These are phyloP conservation scores for Candida ficus DNA, from an alignment of 805 yeast species.

Conservation along the genomic window DNA sequence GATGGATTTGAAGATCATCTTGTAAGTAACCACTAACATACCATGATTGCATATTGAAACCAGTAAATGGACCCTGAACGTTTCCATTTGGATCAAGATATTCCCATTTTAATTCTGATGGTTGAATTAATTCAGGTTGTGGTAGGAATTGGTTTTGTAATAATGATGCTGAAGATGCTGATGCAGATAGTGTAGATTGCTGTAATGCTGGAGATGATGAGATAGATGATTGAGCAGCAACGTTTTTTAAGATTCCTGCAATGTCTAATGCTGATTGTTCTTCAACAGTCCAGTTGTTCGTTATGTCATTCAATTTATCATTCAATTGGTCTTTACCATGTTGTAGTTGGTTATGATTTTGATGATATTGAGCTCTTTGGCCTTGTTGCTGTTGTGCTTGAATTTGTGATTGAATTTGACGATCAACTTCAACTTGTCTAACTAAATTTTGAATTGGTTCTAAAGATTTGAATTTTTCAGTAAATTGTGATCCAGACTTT, in stretches of 20 bases:
- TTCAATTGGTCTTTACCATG: slow-evolving; percentile 12
- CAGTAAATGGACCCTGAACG: slow-evolving; percentile 80
- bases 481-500: slow-evolving; percentile 17
- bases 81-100: slow-evolving; percentile 66
- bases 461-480: slow-evolving; percentile 29
- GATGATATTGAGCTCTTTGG: not conserved
- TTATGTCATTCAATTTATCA: slow-evolving; percentile 16
- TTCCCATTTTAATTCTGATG: slow-evolving; percentile 54
- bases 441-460: slow-evolving; percentile 22
- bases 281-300: slow-evolving; percentile 17
- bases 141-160: slow-evolving; percentile 5
- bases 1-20: slow-evolving; percentile 48
- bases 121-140: slow-evolving; percentile 24
- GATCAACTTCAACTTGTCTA: slow-evolving; percentile 19
- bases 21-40: slow-evolving; percentile 53
- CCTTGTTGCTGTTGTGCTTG: slow-evolving; percentile 4
- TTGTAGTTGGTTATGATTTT: slow-evolving; percentile 4
- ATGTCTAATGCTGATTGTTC: slow-evolving; percentile 22
- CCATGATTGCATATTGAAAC: slow-evolving; percentile 77
- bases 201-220: not conserved
- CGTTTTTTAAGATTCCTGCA: slow-evolving; percentile 19
- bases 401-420: slow-evolving; percentile 10
- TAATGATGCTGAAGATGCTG: not conserved
- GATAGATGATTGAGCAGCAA: slow-evolving; percentile 7
- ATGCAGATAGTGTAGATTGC: slow-evolving; percentile 3